These are phyloP conservation scores for Priceomyces melissophilus DNA, from an alignment of 805 yeast genomes.

Conservation along the genomic window DNA sequence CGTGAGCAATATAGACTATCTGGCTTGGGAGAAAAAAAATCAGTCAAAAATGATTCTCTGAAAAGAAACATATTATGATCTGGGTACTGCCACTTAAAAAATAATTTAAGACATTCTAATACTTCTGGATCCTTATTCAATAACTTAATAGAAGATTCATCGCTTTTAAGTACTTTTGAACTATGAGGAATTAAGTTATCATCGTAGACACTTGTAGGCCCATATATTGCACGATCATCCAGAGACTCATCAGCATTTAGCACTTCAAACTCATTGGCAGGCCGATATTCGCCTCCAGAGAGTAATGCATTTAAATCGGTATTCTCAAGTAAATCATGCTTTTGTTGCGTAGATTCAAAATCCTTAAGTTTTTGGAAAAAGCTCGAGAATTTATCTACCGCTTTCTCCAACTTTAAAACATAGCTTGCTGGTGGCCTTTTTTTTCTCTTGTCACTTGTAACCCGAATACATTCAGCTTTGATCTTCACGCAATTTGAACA, in stretches of 20 bases:
- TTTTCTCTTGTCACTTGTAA: constrained; percentile 48
- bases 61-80: constrained; percentile 61
- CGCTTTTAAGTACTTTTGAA: constrained; percentile 11
- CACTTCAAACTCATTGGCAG: not conserved
- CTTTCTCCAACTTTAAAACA: constrained; percentile 43
- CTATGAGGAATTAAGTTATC: constrained; percentile 21
- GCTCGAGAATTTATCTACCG: constrained; percentile 20
- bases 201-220: constrained; percentile 45
- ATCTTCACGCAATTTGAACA: constrained; percentile 46
- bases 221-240: constrained; percentile 37
- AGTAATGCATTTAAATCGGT: constrained; percentile 14
- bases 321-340: constrained; percentile 17
- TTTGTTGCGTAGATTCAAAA: constrained; percentile 15
- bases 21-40: constrained; percentile 55
- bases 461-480: constrained; percentile 43
- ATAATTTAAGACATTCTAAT: constrained; percentile 37
- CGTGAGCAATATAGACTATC: constrained; percentile 53
- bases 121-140: constrained; percentile 34
- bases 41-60: constrained; percentile 58
- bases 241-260: constrained; percentile 11
- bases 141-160: constrained; percentile 17
- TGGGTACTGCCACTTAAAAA: constrained; percentile 65
- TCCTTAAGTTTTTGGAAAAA: constrained; percentile 24
- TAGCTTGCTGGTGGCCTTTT: constrained; percentile 48
- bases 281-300: constrained; percentile 3